Evolutionary conservation across 2,329 filamentous ascomycete species (phyloP).

Genomic region (Fonsecaea monophora): DNA sequence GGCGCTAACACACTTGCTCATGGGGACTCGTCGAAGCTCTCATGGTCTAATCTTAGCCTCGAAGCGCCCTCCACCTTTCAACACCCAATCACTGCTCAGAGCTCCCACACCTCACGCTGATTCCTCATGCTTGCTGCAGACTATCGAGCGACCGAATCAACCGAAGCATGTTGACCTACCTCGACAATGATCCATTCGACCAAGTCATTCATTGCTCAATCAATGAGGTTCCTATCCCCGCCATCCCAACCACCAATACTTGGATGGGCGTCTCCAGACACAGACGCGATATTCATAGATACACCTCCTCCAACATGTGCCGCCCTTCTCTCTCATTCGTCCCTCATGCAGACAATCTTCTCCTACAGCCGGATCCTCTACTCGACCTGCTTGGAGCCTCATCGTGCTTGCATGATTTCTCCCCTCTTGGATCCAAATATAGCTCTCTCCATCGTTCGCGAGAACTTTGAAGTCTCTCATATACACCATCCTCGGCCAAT

Average conservation of each 20-base stretch:
- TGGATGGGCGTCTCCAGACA: constrained; percentile 33
- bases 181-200: constrained; percentile 32
- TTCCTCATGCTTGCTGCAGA: constrained; percentile 59
- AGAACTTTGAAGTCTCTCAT: constrained; percentile 31
- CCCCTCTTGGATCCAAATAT: constrained; percentile 35
- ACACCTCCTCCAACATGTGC: constrained; percentile 34
- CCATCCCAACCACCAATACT: constrained; percentile 36
- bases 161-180: constrained; percentile 26
- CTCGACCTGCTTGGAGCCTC: constrained; percentile 34
- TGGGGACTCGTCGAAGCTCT: constrained; percentile 31
- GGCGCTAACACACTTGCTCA: constrained; percentile 32
- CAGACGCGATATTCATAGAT: constrained; percentile 42
- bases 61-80: constrained; percentile 28
- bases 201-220: constrained; percentile 31
- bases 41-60: constrained; percentile 36
- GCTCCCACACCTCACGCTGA: constrained; percentile 50
- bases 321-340: constrained; percentile 39
- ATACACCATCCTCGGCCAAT: constrained; percentile 37
- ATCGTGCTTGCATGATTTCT: constrained; percentile 29
- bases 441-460: constrained; percentile 28
- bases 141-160: constrained; percentile 47
- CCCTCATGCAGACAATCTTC: constrained; percentile 31
- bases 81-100: constrained; percentile 29
- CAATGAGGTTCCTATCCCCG: constrained; percentile 31
- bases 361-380: constrained; percentile 32